Evolutionary conservation across 2,329 filamentous ascomycete species (phyloP), one percentile per base, ranked within the genome.

Genomic region (Fusarium denticulatum): DNA sequence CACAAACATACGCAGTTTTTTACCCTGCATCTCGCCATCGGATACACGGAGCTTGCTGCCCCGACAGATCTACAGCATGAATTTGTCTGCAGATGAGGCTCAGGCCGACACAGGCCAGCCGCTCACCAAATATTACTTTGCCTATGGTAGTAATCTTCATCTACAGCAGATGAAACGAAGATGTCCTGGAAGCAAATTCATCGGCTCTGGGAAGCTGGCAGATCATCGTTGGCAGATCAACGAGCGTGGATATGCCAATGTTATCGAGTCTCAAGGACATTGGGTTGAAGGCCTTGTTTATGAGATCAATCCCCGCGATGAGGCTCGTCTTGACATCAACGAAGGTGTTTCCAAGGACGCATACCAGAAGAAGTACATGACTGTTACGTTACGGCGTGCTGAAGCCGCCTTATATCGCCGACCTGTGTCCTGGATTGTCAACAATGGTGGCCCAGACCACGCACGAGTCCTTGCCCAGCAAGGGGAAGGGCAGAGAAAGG

Each of bases 161-260:
- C 77, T 84, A 62, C 78, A 80, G 60, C 84, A 86, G 78, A 86
- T 87, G 85, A 81, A 81, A 67, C 71, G 73, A 26, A 80, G 84
- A 65, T 86, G 85, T 59, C 85, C 85, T 26, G 79, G 79, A 28
- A 84, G 83, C 76, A 79, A 72, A 30, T 82, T 81, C 71, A 77
- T 85, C 67, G 84, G 84, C 10, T 76, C 78, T 18, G 85, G 80
- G 26, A 77, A 81, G 16, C 79, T 86, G n/a, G 68, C 74, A 28
- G 79, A 82, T 67, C 81, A 83, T 71, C 78, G 80, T 37, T 86
- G 84, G 82, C 83, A 85, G 74, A 86, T 86, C 80, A 86, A 86
- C 75, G 79, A 85, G 77, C 82, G 84, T 30, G 84, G 85, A 34
- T 86, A 82, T 57, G 85, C 85, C 64, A 86, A 86, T 71, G 79